Conservation (phyloP, 2,329 filamentous ascomycete genomes). For the Pseudocercospora fijiensis region DNA sequence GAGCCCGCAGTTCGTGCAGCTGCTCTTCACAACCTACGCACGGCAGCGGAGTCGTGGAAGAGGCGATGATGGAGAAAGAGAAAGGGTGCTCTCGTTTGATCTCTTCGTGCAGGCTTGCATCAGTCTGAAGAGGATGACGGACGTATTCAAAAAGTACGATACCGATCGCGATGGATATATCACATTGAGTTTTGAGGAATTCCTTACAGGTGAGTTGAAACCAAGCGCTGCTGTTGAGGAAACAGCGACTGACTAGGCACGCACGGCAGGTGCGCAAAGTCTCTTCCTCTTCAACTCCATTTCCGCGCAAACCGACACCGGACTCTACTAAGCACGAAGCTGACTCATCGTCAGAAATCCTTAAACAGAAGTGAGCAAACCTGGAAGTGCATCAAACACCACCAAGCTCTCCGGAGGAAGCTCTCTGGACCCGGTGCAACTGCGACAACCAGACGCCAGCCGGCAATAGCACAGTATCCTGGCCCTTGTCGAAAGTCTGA, state of each 20-base stretch:
- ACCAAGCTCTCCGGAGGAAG: neutral
- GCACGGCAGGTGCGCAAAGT: conserved; percentile 56
- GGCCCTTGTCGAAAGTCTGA: neutral
- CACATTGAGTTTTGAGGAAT: conserved; percentile 56
- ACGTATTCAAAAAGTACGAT: conserved; percentile 98
- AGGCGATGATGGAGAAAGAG: conserved; percentile 40
- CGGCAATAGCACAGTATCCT: neutral
- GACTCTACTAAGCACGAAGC: conserved; percentile 45
- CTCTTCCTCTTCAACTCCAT: conserved; percentile 57
- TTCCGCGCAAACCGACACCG: conserved; percentile 52
- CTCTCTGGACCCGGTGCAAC: neutral
- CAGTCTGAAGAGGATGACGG: conserved; percentile 95
- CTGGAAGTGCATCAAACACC: neutral
- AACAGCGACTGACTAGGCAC: conserved; percentile 35
- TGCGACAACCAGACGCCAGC: neutral
- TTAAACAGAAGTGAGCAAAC: conserved; percentile 27
- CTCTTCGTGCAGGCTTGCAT: conserved; percentile 98
- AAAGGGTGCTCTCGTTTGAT: conserved; percentile 65
- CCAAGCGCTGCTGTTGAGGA: neutral
- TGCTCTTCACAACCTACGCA: conserved; percentile 88
- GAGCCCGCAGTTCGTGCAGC: conserved; percentile 75
- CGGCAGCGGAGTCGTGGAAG: conserved; percentile 38
- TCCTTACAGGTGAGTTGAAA: conserved; percentile 18
- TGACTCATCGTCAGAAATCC: conserved; percentile 29
- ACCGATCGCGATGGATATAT: conserved; percentile 90